These are phyloP conservation scores for Lactarius trivialis DNA, from an alignment of 768 basidiomycete genomes.

Conservation along the genomic window DNA sequence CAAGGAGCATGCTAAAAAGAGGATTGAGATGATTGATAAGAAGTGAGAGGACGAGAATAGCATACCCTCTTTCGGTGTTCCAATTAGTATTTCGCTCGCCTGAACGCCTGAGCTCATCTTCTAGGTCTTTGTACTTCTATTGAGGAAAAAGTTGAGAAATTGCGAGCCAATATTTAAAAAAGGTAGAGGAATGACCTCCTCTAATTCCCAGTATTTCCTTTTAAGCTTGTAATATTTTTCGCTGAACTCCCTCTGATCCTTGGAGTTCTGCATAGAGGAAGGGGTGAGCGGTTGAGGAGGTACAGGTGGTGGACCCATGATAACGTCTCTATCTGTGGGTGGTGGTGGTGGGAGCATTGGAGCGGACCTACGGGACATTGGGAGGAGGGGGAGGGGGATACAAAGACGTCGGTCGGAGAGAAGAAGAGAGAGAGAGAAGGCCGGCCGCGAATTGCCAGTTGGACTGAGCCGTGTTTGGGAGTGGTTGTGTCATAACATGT, in stretches of 20 bases:
- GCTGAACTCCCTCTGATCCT: constrained; percentile 40
- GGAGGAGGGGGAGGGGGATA: constrained; percentile 13
- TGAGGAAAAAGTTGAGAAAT: constrained; percentile 9
- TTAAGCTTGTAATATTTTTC: constrained; percentile 67
- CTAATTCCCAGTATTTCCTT: constrained; percentile 57
- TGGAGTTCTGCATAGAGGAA: constrained; percentile 27
- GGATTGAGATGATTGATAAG: constrained; percentile 16
- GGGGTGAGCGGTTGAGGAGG: constrained; percentile 31
- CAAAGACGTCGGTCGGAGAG: constrained; percentile 18
- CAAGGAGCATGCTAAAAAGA: constrained; percentile 41
- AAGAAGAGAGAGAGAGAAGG: constrained; percentile 24
- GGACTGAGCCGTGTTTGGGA: constrained; percentile 23
- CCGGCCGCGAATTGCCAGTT: constrained; percentile 24
- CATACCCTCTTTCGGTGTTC: constrained; percentile 58
- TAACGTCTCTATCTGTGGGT: constrained; percentile 42
- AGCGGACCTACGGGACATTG: constrained; percentile 14
- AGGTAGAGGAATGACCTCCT: constrained; percentile 45
- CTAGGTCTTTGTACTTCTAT: constrained; percentile 55
- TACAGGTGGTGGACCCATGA: constrained; percentile 45
- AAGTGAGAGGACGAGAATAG: constrained; percentile 18
- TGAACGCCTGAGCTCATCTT: constrained; percentile 49
- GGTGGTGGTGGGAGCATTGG: constrained; percentile 24
- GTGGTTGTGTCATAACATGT: constrained; percentile 21
- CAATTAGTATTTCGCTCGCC: constrained; percentile 59
- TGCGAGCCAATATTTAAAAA: not conserved